A percentile compares a stretch with the other conserved stretches of the same genome.
phyloP scores from a whole-genome alignment of 208 protist genomes.

The Acanthamoeba royreba region DNA sequence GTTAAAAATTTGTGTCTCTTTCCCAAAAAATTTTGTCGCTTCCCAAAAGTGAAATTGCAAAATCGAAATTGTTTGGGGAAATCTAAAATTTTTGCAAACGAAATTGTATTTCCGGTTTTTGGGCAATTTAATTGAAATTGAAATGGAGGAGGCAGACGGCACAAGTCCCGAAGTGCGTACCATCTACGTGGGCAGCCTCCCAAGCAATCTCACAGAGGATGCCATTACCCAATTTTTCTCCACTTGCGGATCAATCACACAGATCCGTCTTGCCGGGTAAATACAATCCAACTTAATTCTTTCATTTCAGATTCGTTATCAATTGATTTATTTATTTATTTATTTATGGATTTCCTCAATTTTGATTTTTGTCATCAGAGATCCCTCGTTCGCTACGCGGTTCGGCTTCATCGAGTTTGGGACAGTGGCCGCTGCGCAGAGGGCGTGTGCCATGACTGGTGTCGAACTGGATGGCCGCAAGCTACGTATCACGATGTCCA shows the following conservation, averaged over 20 bases:
- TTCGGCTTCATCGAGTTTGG: conserved; percentile 45
- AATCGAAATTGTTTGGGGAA: no score
- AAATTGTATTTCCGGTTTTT: no score
- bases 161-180: not conserved
- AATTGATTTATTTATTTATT: not conserved
- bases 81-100: no score
- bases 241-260: not conserved
- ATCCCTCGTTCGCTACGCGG: not conserved
- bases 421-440: not conserved
- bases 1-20: no score
- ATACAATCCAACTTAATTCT: not conserved
- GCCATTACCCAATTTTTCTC: not conserved
- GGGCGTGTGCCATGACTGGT: not conserved
- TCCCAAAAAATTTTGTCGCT: no score
- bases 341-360: not conserved
- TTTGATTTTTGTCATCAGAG: not conserved
- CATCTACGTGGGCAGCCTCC: not conserved
- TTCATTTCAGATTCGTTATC: not conserved
- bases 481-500: conserved; percentile 21
- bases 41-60: no score
- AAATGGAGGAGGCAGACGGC: not conserved
- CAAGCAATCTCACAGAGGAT: not conserved
- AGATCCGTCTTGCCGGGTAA: conserved; percentile 45
- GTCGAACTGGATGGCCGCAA: not conserved
- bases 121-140: not conserved